Percentiles rank a stretch among this genome's conserved stretches.
phyloP scores from a whole-genome alignment of 192 early-diverging fungal species.

The Coemansia sp. region DNA sequence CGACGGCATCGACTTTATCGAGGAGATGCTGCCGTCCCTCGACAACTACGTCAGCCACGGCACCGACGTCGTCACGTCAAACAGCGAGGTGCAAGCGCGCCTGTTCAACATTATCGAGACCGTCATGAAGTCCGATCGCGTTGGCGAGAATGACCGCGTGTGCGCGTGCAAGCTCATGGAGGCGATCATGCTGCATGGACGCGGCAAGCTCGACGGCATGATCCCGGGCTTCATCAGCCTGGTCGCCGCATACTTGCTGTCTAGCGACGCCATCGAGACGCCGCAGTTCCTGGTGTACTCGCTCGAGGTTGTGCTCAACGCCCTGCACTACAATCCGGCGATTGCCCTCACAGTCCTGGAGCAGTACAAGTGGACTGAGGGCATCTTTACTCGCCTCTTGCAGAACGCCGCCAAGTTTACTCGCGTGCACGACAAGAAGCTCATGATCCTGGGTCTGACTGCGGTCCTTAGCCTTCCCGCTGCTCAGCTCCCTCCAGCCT shows the following conservation, averaged over 20 bases:
- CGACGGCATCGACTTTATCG: constrained; percentile 84
- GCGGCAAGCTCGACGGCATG: constrained; percentile 76
- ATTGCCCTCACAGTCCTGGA: constrained; percentile 78
- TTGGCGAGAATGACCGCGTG: constrained; percentile 79
- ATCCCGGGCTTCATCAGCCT: constrained; percentile 73
- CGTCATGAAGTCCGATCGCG: constrained; percentile 75
- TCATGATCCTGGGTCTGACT: constrained; percentile 81
- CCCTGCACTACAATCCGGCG: constrained; percentile 85
- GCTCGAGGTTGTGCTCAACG: constrained; percentile 84
- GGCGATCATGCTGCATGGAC: constrained; percentile 81
- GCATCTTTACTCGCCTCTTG: constrained; percentile 84
- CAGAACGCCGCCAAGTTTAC: constrained; percentile 69
- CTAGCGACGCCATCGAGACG: constrained; percentile 65
- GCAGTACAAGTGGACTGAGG: constrained; percentile 72
- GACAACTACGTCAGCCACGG: constrained; percentile 93
- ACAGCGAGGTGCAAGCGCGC: constrained; percentile 68
- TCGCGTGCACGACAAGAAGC: constrained; percentile 95
- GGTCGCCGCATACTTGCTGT: constrained; percentile 66
- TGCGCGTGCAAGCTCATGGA: constrained; percentile 86
- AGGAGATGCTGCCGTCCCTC: constrained; percentile 89
- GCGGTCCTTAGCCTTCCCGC: constrained; percentile 73
- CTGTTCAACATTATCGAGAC: constrained; percentile 88
- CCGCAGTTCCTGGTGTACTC: constrained; percentile 72
- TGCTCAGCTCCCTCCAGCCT: constrained; percentile 68
- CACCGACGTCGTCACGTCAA: constrained; percentile 71